phyloP scores from a whole-genome alignment of 805 yeast species.

The Candida morakotiae region DNA sequence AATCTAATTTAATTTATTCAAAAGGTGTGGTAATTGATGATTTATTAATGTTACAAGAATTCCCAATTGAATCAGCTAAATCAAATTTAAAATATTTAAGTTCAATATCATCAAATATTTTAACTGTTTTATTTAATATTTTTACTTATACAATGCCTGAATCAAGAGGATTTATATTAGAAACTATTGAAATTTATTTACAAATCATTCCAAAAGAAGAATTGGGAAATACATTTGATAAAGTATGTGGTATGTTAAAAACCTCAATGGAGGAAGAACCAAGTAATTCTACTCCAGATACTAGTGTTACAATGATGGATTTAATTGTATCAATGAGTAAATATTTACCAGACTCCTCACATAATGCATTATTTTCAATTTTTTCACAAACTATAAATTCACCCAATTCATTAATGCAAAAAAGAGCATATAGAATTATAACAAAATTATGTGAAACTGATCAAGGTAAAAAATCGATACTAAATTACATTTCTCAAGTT shows the following conservation, averaged over 20 bases:
- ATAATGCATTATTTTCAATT: constrained; percentile 72
- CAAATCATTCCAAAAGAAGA: constrained; percentile 66
- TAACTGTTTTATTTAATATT: constrained; percentile 87
- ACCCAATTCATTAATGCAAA: constrained; percentile 66
- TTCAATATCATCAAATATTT: constrained; percentile 63
- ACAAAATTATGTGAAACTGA: constrained; percentile 68
- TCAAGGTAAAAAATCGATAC: constrained; percentile 53
- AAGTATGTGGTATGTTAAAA: constrained; percentile 76
- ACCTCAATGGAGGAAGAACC: constrained; percentile 63
- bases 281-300: constrained; percentile 36
- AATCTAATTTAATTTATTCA: constrained; percentile 63
- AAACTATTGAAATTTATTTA: constrained; percentile 78
- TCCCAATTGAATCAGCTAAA: constrained; percentile 53
- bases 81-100: constrained; percentile 61
- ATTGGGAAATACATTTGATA: constrained; percentile 72
- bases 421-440: constrained; percentile 81
- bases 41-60: constrained; percentile 53
- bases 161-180: constrained; percentile 77
- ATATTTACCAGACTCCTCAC: constrained; percentile 68
- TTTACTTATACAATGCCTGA: constrained; percentile 86
- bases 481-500: constrained; percentile 51
- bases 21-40: constrained; percentile 57
- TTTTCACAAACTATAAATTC: constrained; percentile 61
- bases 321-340: constrained; percentile 82
- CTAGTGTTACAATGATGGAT: constrained; percentile 87